These are phyloP conservation scores for Cephalotrichum gorgonifer DNA, from an alignment of 2,329 filamentous ascomycete species.

Conservation along the genomic window DNA sequence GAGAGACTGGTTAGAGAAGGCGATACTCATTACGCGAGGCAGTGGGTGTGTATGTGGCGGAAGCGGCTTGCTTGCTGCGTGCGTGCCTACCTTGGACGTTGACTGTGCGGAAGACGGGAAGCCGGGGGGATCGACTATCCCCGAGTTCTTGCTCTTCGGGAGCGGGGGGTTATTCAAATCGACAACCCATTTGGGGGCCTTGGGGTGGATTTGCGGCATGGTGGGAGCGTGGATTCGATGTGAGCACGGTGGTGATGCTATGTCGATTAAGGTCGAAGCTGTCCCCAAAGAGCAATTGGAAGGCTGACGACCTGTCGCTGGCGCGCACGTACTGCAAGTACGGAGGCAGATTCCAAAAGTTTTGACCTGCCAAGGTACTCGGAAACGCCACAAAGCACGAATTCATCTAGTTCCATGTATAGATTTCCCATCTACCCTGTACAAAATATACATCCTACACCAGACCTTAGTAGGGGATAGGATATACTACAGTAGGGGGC, in stretches of 20 bases:
- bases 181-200: constrained; percentile 53
- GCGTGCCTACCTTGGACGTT: constrained; percentile 43
- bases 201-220: constrained; percentile 1
- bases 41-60: neutral
- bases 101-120: constrained; percentile 46
- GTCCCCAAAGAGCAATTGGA: neutral
- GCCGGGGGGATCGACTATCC: constrained; percentile 77
- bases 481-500: no score
- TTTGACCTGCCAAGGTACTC: no score
- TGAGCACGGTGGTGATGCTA: neutral
- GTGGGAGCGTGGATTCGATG: neutral
- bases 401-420: no score
- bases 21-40: neutral
- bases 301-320: neutral
- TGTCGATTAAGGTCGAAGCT: neutral
- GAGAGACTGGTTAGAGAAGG: neutral
- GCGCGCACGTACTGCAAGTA: no score
- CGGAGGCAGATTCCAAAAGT: no score
- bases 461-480: no score
- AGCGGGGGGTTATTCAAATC: constrained; percentile 64
- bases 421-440: no score
- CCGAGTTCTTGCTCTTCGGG: constrained; percentile 52
- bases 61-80: no score
- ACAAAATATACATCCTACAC: no score
- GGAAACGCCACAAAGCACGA: no score